Evolutionary conservation across 495 filamentous ascomycete species (phyloP).

Genomic region (Aspergillus bridgeri): DNA sequence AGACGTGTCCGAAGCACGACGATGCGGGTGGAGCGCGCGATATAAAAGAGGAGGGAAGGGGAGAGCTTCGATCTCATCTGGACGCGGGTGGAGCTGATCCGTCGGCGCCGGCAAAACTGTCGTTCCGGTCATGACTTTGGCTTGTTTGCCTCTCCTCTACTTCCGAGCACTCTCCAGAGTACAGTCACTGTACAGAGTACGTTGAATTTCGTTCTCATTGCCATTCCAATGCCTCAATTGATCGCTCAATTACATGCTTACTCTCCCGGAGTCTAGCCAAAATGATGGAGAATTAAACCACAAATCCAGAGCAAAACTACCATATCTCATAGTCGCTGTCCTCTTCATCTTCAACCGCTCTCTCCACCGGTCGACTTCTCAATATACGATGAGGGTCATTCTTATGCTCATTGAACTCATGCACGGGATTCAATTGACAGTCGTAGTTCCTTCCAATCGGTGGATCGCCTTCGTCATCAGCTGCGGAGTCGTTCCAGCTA

Average conservation of each 20-base stretch:
- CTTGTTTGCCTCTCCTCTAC: too few species aligned
- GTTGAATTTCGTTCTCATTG: constrained; percentile 2
- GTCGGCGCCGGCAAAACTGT: constrained; percentile 15
- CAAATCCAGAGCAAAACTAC: not conserved
- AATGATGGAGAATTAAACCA: not conserved
- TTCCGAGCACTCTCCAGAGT: too few species aligned
- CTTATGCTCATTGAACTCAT: constrained; percentile 29
- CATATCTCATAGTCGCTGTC: constrained; percentile 22
- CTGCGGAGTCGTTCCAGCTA: constrained; percentile 65
- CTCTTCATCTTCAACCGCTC: constrained; percentile 17
- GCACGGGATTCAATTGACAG: constrained; percentile 43
- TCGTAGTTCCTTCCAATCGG: constrained; percentile 56
- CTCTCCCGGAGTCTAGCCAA: constrained; percentile 15
- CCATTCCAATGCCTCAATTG: not conserved
- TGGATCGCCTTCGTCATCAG: constrained; percentile 63
- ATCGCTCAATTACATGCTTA: not conserved
- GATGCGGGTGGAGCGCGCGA: constrained; percentile 20
- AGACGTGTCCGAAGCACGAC: constrained; percentile 18
- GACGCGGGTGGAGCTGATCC: constrained; percentile 15
- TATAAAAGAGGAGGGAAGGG: constrained; percentile 14
- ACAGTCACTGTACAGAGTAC: too few species aligned
- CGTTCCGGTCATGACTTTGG: constrained; percentile 6
- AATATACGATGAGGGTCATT: constrained; percentile 12
- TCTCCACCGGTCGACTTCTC: constrained; percentile 8
- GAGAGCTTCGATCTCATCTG: constrained; percentile 16